These are phyloP conservation scores for Halenospora varia DNA, from an alignment of 495 filamentous ascomycete species.

Conservation along the genomic window DNA sequence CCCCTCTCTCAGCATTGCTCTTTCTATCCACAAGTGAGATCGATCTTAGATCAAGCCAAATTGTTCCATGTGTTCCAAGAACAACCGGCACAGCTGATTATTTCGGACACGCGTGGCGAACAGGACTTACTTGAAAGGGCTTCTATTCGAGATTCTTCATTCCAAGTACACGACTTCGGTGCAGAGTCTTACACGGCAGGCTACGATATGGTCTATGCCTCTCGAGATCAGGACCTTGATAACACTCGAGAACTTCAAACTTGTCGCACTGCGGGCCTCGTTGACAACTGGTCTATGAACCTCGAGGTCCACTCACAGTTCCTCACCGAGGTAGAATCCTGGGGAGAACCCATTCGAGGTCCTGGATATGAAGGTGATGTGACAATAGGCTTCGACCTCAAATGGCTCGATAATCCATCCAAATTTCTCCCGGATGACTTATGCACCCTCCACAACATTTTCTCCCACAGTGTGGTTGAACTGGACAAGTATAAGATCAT, in stretches of 20 bases:
- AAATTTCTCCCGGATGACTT: conserved; percentile 27
- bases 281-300: conserved; percentile 21
- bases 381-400: conserved; percentile 18
- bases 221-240: conserved; percentile 24
- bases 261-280: conserved; percentile 12
- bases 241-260: conserved; percentile 14
- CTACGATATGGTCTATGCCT: conserved; percentile 31
- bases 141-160: conserved; percentile 41
- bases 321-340: conserved; percentile 16
- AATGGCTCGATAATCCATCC: conserved; percentile 13
- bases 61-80: conserved; percentile 5
- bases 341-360: conserved; percentile 4
- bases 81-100: not conserved
- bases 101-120: not conserved
- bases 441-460: conserved; percentile 32
- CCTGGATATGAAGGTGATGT: too few relatives aligned
- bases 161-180: conserved; percentile 48
- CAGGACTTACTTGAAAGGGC: conserved; percentile 35
- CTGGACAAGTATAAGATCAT: conserved; percentile 37
- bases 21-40: conserved; percentile 36
- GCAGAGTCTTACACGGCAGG: conserved; percentile 40
- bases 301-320: conserved; percentile 7
- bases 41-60: conserved; percentile 39
- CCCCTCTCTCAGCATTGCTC: conserved; percentile 46
- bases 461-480: conserved; percentile 15